These are phyloP conservation scores for Cutaneotrichosporon mucoides DNA, from an alignment of 1,284 basidiomycete species.

Conservation along the genomic window DNA sequence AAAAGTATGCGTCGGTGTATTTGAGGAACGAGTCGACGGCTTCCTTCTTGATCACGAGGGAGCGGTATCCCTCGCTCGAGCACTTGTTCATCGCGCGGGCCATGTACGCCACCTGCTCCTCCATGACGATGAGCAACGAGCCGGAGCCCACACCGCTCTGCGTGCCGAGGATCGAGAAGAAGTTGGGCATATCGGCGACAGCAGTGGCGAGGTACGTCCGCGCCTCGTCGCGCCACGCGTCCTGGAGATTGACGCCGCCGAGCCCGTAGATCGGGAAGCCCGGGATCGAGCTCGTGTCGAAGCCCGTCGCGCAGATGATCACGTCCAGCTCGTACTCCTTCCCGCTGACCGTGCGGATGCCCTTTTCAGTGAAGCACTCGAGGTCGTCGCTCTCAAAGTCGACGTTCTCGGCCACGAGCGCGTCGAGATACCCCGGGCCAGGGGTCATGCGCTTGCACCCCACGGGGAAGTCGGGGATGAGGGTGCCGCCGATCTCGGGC, in stretches of 20 bases:
- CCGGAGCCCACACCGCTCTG: constrained; percentile 12
- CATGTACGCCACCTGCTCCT: constrained; percentile 23
- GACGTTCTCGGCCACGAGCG: constrained; percentile 34
- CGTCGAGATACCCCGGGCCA: constrained; percentile 44
- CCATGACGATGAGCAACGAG: constrained; percentile 20
- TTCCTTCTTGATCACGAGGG: constrained; percentile 25
- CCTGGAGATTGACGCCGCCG: constrained; percentile 32
- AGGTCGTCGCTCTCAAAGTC: constrained; percentile 25
- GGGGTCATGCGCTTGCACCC: constrained; percentile 42
- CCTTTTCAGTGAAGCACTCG: constrained; percentile 25
- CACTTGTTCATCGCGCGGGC: constrained; percentile 17
- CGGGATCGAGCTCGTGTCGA: constrained; percentile 32
- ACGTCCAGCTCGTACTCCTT: constrained; percentile 31
- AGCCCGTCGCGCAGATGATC: constrained; percentile 38
- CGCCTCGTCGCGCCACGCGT: constrained; percentile 26
- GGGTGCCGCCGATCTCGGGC: constrained; percentile 24
- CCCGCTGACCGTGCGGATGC: constrained; percentile 21
- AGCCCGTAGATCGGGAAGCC: constrained; percentile 29
- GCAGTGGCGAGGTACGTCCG: constrained; percentile 31
- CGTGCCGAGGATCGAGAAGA: constrained; percentile 11
- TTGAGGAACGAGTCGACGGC: constrained; percentile 33
- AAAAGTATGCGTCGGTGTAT: constrained; percentile 31
- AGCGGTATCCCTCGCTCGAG: constrained; percentile 12
- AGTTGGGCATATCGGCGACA: constrained; percentile 36
- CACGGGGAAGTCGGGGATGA: constrained; percentile 26